Percentiles rank a stretch among this genome's conserved stretches.
Conservation (phyloP, 2,329 filamentous ascomycete species). For the Juglanconis sp. region DNA sequence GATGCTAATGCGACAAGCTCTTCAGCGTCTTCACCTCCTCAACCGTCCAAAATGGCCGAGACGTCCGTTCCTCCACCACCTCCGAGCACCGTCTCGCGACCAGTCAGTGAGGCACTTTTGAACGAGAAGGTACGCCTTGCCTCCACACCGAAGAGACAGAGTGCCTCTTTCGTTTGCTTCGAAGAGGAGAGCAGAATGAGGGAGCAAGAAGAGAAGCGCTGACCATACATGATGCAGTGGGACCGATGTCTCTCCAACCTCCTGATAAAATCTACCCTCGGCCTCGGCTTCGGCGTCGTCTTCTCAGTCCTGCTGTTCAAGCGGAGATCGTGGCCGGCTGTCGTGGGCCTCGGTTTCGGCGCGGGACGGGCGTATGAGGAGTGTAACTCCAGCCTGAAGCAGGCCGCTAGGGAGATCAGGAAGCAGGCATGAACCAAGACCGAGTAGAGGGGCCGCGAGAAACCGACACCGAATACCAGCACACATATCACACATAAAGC, state of each 20-base stretch:
- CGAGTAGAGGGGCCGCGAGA: neutral
- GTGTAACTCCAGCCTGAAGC: conserved; percentile 79
- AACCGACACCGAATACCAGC: neutral
- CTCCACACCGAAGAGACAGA: no score
- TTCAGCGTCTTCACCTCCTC: conserved; percentile 1
- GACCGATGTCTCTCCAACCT: conserved; percentile 97
- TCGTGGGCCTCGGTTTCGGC: conserved; percentile 89
- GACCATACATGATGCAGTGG: conserved; percentile 60
- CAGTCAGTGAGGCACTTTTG: conserved; percentile 94
- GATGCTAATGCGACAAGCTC: conserved; percentile 14
- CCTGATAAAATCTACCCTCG: conserved; percentile 93
- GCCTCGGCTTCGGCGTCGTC: conserved; percentile 94
- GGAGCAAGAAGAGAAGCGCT: neutral
- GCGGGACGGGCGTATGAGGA: conserved; percentile 97
- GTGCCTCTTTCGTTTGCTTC: no score
- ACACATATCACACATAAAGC: neutral
- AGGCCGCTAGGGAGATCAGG: conserved; percentile 56
- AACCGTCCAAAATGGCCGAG: conserved; percentile 48
- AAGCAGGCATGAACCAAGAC: conserved; percentile 40
- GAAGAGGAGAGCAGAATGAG: neutral
- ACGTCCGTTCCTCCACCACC: conserved; percentile 52
- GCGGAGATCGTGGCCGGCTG: conserved; percentile 96
- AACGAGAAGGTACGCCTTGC: conserved; percentile 83
- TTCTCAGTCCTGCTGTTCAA: conserved; percentile 99
- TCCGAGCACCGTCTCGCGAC: conserved; percentile 68